These are phyloP conservation scores for Madurella mycetomatis DNA, from an alignment of 2,329 filamentous ascomycete species.

Conservation along the genomic window DNA sequence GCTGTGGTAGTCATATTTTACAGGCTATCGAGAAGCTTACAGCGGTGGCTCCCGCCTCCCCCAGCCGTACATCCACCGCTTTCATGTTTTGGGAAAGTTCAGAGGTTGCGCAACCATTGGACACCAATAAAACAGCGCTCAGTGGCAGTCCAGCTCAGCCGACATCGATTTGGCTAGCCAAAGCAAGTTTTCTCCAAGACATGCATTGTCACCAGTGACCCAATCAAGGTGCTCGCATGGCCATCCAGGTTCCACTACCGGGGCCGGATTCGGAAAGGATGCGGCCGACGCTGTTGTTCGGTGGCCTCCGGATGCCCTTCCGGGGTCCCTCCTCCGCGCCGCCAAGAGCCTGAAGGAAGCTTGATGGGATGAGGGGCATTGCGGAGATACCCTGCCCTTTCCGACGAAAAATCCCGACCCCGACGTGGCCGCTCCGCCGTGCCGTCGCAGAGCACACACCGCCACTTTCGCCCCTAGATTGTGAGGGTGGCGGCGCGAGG, in stretches of 20 bases:
- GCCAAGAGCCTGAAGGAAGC: not conserved
- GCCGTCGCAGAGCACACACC: no score
- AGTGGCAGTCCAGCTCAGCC: not conserved
- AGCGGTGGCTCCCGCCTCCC: no score
- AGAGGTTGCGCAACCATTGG: not conserved
- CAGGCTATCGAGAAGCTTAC: no score
- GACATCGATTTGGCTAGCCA: not conserved
- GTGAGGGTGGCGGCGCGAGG: no score
- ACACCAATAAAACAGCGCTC: not conserved
- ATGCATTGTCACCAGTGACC: not conserved
- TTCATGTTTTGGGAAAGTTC: not conserved
- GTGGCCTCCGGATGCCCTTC: conserved; percentile 4
- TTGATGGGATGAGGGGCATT: not conserved
- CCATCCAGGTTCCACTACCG: conserved; percentile 3
- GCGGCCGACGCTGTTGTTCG: not conserved
- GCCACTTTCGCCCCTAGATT: no score
- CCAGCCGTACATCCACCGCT: no score
- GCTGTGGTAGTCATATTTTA: no score
- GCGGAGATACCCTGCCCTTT: not conserved
- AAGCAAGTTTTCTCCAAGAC: not conserved
- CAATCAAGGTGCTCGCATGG: conserved; percentile 13
- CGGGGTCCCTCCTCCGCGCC: not conserved
- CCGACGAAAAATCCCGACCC: not conserved
- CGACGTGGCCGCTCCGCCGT: no score
- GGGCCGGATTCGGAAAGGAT: conserved; percentile 13